Evolutionary conservation across 2,329 filamentous ascomycete species (phyloP), one percentile per base, ranked within the genome.

Genomic region (Phaeosphaeriaceae sp.): DNA sequence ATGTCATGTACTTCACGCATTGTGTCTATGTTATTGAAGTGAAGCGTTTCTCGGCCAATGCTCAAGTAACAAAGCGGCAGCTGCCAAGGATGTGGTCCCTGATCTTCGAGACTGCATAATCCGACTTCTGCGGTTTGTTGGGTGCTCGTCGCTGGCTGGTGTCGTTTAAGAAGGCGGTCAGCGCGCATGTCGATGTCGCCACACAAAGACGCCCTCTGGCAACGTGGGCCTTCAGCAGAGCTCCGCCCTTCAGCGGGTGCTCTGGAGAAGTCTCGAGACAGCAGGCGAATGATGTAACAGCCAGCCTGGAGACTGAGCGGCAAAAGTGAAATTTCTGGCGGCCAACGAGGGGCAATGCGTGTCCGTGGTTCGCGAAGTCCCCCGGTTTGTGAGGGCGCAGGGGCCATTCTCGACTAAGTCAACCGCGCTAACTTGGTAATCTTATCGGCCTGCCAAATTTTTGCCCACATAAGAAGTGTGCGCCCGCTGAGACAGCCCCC

Each of bases 391-490:
- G 50, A 31, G 50, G 44, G 45, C 21, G 56, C 52, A 57, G 53
- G 58, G 61, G 57, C 60, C 55, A 54, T n/a, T 40, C n/a, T 40
- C 36, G 15, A 40, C 36, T 7, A 17, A 40, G 36, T n/a, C 4
- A 40, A 13, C 46, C 31, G 50, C 51, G 46, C 52, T 33, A 50
- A 53, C 57, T 57, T 40, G 36, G 15, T 62, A 64, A 65, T 62
- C 64, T 67, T 69, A 68, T 68, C 64, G 63, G 59, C 62, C 66
- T 60, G 61, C 59, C 56, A 57, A 62, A 64, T 60, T 64, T 59
- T 65, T 63, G 59, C 63, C 63, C 58, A 64, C 65, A 58, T 61
- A 66, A 72, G 68, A 66, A 67, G 63, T 62, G 64, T 60, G 53
- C 51, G 54, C 55, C 63, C 65, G 58, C 63, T 40, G 60, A 61